Percentiles rank a stretch among this genome's conserved stretches.
phyloP scores from a whole-genome alignment of 805 yeast genomes.

The Yarrowia sp. region DNA sequence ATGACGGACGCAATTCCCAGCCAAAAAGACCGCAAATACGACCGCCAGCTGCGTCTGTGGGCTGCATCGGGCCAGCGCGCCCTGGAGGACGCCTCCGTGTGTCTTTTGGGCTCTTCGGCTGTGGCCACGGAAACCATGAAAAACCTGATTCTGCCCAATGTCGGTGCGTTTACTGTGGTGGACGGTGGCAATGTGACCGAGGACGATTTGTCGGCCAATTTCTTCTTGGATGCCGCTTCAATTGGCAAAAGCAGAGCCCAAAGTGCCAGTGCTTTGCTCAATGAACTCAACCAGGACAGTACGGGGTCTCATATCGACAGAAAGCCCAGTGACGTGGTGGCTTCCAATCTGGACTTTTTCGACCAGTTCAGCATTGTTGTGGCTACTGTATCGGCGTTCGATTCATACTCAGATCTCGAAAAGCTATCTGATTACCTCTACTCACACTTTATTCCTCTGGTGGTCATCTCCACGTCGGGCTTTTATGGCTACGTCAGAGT shows the following conservation, averaged over 20 bases:
- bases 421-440: conserved; percentile 44
- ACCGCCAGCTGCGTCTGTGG: conserved; percentile 89
- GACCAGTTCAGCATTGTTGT: conserved; percentile 51
- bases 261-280: conserved; percentile 44
- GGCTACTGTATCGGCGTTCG: conserved; percentile 40
- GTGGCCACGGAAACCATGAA: conserved; percentile 65
- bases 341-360: conserved; percentile 44
- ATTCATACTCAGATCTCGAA: conserved; percentile 31
- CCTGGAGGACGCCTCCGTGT: conserved; percentile 56
- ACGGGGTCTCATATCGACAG: conserved; percentile 36
- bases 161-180: conserved; percentile 62
- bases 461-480: conserved; percentile 55
- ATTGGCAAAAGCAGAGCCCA: conserved; percentile 46
- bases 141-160: conserved; percentile 72
- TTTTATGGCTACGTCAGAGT: conserved; percentile 62
- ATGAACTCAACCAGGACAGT: conserved; percentile 63
- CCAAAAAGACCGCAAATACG: conserved; percentile 51
- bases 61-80: conserved; percentile 68
- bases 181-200: conserved; percentile 46
- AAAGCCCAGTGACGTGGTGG: background rate
- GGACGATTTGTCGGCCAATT: conserved; percentile 56
- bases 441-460: conserved; percentile 51
- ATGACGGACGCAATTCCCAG: conserved; percentile 27
- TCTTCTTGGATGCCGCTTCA: conserved; percentile 53
- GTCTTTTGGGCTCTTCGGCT: conserved; percentile 57